Evolutionary conservation across 495 filamentous ascomycete species (phyloP), one percentile per base, ranked within the genome.

Genomic region (Podospora conica): DNA sequence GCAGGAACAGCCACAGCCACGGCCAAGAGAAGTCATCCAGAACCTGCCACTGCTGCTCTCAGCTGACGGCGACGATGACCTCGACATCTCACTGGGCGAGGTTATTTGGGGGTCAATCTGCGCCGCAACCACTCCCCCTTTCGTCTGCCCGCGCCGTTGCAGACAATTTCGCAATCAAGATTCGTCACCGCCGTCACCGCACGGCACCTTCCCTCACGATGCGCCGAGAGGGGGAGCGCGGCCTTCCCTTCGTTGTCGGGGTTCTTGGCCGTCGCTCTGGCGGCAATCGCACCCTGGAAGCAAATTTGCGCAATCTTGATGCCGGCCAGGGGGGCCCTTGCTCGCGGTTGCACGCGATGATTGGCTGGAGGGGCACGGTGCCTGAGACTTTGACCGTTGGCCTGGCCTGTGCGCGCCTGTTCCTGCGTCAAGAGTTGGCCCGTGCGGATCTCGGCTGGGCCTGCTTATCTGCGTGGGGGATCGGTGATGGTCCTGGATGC

Each of bases 361-460:
- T 64, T 64, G 63, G 63, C 28, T 23, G 31, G 10, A 20, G 21
- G 27, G 18, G 18, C 54, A 23, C 21, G 55, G 63, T 64, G 15
- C 63, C 63, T 64, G 63, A 64, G 63, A 64, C 63, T 21, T 27
- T 21, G 63, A 58, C 53, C 55, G 48, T 40, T 63, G 63, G 28
- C 40, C 40, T 64, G 23, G 63, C 25, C 57, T 24, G 48, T 64
- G 55, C 66, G 60, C 48, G 61, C 40, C 33, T 67, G 66, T 67
- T 67, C 66, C 66, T 67, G 66, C 66, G 60, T 63, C 61, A 67
- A 67, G 40, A 31, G 18, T 11, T 58, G 61, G 66, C 31, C 66
- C 55, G 60, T 66, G 65, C 65, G 31, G 56, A 27, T 48, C 24
- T 33, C 8, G 57, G 56, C n/a, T 27, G 25, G 27, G 29, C 58